These are phyloP conservation scores for Candida adriatica DNA, from an alignment of 805 yeast species.

Conservation along the genomic window DNA sequence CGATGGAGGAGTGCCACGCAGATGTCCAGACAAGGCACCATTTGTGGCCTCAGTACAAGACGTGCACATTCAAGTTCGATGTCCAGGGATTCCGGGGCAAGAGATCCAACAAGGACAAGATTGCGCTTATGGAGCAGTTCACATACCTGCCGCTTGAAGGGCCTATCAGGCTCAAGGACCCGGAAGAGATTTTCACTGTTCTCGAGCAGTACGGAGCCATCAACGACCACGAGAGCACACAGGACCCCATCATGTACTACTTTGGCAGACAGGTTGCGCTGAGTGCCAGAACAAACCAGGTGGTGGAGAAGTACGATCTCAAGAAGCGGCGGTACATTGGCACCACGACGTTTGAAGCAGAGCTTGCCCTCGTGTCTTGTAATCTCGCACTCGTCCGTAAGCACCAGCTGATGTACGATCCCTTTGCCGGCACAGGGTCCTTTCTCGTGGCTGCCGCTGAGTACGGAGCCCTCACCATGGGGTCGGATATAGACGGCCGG, in stretches of 20 bases:
- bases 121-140: slow-evolving; percentile 66
- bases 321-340: slow-evolving; percentile 84
- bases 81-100: slow-evolving; percentile 73
- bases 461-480: slow-evolving; percentile 73
- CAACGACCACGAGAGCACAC: slow-evolving; percentile 34
- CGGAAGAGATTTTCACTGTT: slow-evolving; percentile 63
- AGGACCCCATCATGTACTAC: slow-evolving; percentile 49
- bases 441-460: slow-evolving; percentile 83
- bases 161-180: slow-evolving; percentile 66
- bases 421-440: slow-evolving; percentile 96
- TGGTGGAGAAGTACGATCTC: slow-evolving; percentile 73
- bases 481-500: slow-evolving; percentile 89
- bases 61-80: slow-evolving; percentile 70
- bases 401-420: slow-evolving; percentile 76
- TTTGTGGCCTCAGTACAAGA: slow-evolving; percentile 27
- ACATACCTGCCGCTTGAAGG: slow-evolving; percentile 68
- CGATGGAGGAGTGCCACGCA: slow-evolving; percentile 51
- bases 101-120: slow-evolving; percentile 40
- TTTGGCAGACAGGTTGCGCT: slow-evolving; percentile 68
- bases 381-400: slow-evolving; percentile 72
- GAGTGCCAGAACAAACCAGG: slow-evolving; percentile 55
- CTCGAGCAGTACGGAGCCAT: slow-evolving; percentile 65
- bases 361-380: slow-evolving; percentile 78
- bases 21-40: slow-evolving; percentile 27
- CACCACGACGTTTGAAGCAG: slow-evolving; percentile 96